Base-by-base conservation (phyloP, 495 filamentous ascomycete genomes). In the Aspergillus nidulans region DNA sequence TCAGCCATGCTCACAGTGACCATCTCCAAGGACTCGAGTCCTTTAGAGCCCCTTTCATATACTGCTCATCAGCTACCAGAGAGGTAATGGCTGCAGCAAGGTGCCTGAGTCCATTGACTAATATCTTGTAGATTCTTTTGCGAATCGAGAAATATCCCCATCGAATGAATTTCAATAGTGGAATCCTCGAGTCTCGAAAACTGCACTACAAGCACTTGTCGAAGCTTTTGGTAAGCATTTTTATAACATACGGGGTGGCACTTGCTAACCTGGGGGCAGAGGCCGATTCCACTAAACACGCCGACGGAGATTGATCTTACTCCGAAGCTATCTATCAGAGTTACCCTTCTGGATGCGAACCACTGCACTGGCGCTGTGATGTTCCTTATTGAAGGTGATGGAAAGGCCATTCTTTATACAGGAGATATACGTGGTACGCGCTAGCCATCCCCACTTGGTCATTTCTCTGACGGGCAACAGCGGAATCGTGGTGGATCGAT, bases 1-100 rank as follows among this genome's bases (percentile, higher is more conserved):
- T 97, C 36, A 92, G 87, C 63, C 92, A 97, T 80, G 85, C 95
- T 10, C 92, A 97, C 66, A 95, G 86, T 53, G 92, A 97, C 58
- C 92, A 97, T 69, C 79, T 96, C 6, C 81, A 80, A 53, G 92
- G 92, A 1, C 78, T 97, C 24, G 92, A 96, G 63, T 84, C 76
- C 46, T 77, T 88, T 46, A 81, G 81, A 30, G 78, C 86, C 21
- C 87, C 89, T 0, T 95, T 95, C 60, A 82, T 97, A 42, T 96
- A 95, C 68, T 96, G 92, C 70, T 96, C 92, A 9, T 78, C 85
- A 2, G 87, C 88, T 3, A 96, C 92, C 0, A 83, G 80, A 62
- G 88, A 92, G 69, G 84, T 91, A 69, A 48, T 53, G 34, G 3
- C 34, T 48, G 1, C 12, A 8, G 7, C 3, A 15, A 3, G 39